Evolutionary conservation across 495 filamentous ascomycete genomes (phyloP).

Genomic region (Neurospora sp.): DNA sequence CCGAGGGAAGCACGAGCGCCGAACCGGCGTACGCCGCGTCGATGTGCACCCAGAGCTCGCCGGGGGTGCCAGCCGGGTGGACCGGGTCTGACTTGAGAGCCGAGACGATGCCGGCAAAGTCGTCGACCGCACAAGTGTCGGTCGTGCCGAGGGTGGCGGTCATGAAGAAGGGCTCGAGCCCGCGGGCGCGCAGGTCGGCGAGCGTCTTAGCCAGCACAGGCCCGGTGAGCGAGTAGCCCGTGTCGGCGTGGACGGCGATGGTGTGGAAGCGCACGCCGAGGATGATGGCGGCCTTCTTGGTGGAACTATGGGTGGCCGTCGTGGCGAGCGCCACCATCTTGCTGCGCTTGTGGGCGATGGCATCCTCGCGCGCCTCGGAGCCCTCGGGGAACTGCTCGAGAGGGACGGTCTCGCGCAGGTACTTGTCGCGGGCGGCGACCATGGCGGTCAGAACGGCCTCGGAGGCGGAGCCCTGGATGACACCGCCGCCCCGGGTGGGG

Average conservation of each 20-base stretch:
- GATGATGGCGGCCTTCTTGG: constrained; percentile 80
- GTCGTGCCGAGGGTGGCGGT: constrained; percentile 85
- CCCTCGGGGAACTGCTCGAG: constrained; percentile 45
- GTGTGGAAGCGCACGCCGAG: constrained; percentile 69
- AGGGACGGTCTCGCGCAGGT: constrained; percentile 47
- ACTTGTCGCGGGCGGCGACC: constrained; percentile 81
- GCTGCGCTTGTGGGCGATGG: constrained; percentile 52
- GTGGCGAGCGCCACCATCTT: constrained; percentile 75
- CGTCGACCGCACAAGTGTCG: constrained; percentile 77
- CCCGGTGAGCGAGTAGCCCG: constrained; percentile 65
- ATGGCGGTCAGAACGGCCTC: constrained; percentile 82
- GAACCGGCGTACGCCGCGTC: constrained; percentile 93
- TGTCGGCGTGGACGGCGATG: constrained; percentile 48
- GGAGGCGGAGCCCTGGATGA: constrained; percentile 89
- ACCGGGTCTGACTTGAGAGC: constrained; percentile 49
- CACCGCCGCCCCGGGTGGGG: constrained; percentile 68
- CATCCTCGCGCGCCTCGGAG: constrained; percentile 50
- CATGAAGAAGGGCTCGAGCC: constrained; percentile 76
- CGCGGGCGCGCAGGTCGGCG: constrained; percentile 47
- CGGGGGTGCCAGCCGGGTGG: constrained; percentile 12
- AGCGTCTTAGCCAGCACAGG: constrained; percentile 48
- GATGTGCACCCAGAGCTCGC: constrained; percentile 76
- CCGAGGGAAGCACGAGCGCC: constrained; percentile 71
- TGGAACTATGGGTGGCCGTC: constrained; percentile 70
- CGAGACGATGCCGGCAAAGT: constrained; percentile 59